Conservation (phyloP, 768 basidiomycete species). For the Stropharia rugosoannulata region DNA sequence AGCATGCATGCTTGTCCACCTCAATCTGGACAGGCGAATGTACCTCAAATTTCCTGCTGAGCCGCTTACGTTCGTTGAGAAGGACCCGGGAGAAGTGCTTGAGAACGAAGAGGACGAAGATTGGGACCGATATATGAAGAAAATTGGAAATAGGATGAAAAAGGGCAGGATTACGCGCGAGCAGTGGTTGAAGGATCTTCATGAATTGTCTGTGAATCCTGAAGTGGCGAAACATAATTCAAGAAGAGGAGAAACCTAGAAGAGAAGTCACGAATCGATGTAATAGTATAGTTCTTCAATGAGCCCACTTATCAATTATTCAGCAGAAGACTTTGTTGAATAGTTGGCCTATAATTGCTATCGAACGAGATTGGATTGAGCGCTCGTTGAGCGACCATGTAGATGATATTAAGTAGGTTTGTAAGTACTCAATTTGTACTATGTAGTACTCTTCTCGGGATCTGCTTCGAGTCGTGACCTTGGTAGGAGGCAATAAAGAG, state of each 20-base stretch:
- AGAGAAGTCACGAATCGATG: background rate
- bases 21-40: conserved; percentile 1
- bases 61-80: conserved; percentile 19
- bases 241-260: background rate
- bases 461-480: too few species aligned
- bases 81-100: conserved; percentile 24
- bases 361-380: too few species aligned
- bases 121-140: conserved; percentile 22
- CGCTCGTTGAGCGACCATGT: too few species aligned
- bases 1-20: background rate
- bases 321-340: too few species aligned
- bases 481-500: too few species aligned
- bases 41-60: conserved; percentile 23
- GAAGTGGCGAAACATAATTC: background rate
- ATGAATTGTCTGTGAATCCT: background rate
- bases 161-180: conserved; percentile 22
- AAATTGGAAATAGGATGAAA: conserved; percentile 24
- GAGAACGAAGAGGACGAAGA: conserved; percentile 6
- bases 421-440: too few species aligned
- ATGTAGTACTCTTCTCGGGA: too few species aligned
- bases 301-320: too few species aligned
- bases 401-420: too few species aligned
- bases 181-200: conserved; percentile 2
- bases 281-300: too few species aligned
- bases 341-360: too few species aligned